These are phyloP conservation scores for Trichomonascus vanleenenianus DNA, from an alignment of 805 yeast genomes.

Conservation along the genomic window DNA sequence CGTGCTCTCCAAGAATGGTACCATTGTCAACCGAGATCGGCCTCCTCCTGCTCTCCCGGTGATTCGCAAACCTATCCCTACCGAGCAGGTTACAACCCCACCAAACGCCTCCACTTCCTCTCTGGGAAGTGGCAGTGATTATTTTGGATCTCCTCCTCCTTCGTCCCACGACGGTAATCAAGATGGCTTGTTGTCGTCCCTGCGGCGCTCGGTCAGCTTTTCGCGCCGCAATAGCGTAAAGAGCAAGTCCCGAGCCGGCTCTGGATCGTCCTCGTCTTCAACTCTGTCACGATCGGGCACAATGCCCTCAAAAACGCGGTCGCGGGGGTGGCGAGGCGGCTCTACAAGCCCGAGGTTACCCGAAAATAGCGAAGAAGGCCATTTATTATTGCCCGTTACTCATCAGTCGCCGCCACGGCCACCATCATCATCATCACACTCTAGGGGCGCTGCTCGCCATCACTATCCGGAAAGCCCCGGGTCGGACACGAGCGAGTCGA, in stretches of 20 bases:
- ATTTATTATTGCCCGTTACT: not conserved
- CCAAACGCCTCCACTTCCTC: constrained; percentile 6
- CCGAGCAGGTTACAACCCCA: constrained; percentile 2
- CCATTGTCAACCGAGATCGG: too few species aligned
- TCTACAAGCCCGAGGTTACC: not conserved
- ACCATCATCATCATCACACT: too few species aligned
- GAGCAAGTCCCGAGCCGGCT: constrained; percentile 10
- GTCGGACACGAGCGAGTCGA: too few species aligned
- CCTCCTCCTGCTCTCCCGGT: not conserved
- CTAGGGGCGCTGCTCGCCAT: too few species aligned
- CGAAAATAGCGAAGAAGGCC: too few species aligned
- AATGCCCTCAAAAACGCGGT: not conserved
- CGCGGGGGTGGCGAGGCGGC: not conserved
- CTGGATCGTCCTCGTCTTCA: constrained; percentile 13
- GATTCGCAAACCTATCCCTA: not conserved
- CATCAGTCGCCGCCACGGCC: constrained; percentile 1
- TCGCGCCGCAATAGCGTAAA: constrained; percentile 3
- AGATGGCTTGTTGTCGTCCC: constrained; percentile 10
- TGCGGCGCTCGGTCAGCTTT: constrained; percentile 15
- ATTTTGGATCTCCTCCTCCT: not conserved
- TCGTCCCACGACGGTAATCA: not conserved
- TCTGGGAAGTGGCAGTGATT: not conserved
- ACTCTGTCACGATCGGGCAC: constrained; percentile 1
- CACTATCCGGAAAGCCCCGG: too few species aligned
- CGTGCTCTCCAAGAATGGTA: too few species aligned